These are phyloP conservation scores for Aspergillus fumigatus DNA, from an alignment of 2,329 filamentous ascomycete species.

Conservation along the genomic window DNA sequence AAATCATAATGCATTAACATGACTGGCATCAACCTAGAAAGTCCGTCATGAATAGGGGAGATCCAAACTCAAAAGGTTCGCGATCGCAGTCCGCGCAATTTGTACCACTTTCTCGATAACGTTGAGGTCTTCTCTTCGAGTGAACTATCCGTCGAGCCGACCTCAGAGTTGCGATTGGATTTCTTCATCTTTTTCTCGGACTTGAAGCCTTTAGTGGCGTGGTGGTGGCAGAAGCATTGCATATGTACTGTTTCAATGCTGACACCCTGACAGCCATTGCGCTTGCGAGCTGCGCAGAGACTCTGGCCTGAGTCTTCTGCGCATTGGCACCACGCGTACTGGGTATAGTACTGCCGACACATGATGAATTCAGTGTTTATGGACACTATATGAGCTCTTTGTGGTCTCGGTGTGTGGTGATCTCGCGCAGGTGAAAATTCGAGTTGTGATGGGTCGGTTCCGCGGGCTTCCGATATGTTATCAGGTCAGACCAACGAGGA, in stretches of 20 bases:
- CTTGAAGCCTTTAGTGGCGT: constrained; percentile 30
- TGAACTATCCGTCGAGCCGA: constrained; percentile 1
- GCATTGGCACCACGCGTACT: constrained; percentile 38
- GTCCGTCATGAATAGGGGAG: not conserved
- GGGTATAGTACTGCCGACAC: constrained; percentile 35
- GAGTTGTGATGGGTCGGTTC: not conserved
- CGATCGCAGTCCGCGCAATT: constrained; percentile 23
- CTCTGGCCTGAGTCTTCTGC: constrained; percentile 32
- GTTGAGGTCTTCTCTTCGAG: constrained; percentile 23
- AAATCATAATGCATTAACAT: not conserved
- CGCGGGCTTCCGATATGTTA: not conserved
- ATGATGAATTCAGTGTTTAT: constrained; percentile 14
- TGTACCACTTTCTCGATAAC: constrained; percentile 27
- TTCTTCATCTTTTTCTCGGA: constrained; percentile 28
- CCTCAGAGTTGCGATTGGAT: constrained; percentile 3
- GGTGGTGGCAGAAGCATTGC: constrained; percentile 37
- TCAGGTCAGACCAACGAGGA: not conserved
- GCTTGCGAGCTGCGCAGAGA: constrained; percentile 24
- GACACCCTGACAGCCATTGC: constrained; percentile 27
- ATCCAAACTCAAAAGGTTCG: constrained; percentile 11
- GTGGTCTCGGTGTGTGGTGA: not conserved
- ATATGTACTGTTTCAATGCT: constrained; percentile 34
- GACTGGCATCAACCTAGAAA: not conserved
- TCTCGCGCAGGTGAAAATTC: not conserved
- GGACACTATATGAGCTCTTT: not conserved